Evolutionary conservation across 768 basidiomycete species (phyloP).

Genomic region (Asterophora lycoperdoides): DNA sequence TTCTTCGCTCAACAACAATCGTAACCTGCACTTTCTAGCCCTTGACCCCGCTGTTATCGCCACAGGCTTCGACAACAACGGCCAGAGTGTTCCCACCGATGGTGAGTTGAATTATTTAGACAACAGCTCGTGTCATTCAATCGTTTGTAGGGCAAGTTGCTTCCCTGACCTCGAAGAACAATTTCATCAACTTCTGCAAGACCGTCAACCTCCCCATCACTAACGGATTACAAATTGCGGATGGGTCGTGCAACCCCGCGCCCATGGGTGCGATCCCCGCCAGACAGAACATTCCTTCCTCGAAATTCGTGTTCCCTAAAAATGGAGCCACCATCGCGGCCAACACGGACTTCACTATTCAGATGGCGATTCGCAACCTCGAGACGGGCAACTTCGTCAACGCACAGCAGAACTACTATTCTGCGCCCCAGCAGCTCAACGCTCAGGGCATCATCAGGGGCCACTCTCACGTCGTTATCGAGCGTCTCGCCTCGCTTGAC

Average conservation of each 20-base stretch:
- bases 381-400: constrained; percentile 49
- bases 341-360: constrained; percentile 42
- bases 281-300: constrained; percentile 37
- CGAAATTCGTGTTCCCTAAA: constrained; percentile 39
- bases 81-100: constrained; percentile 36
- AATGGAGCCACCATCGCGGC: constrained; percentile 39
- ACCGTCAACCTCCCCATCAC: constrained; percentile 44
- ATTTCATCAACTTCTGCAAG: constrained; percentile 54
- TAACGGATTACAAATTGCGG: constrained; percentile 42
- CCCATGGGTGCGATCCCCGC: constrained; percentile 50
- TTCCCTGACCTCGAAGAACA: constrained; percentile 49
- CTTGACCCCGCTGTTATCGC: constrained; percentile 52
- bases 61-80: constrained; percentile 45
- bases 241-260: constrained; percentile 53
- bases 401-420: constrained; percentile 42
- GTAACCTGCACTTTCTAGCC: constrained; percentile 25
- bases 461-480: constrained; percentile 52
- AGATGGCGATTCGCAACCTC: constrained; percentile 36
- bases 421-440: constrained; percentile 52
- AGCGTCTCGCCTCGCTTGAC: constrained; percentile 36
- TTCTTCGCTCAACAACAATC: neutral
- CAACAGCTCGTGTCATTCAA: neutral
- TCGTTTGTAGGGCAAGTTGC: constrained; percentile 38
- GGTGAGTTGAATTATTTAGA: constrained; percentile 20
- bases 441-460: constrained; percentile 42